A percentile compares a stretch with the other conserved stretches of the same genome.
phyloP scores from a whole-genome alignment of 306 rosid genomes.

The Glycine latifolia region DNA sequence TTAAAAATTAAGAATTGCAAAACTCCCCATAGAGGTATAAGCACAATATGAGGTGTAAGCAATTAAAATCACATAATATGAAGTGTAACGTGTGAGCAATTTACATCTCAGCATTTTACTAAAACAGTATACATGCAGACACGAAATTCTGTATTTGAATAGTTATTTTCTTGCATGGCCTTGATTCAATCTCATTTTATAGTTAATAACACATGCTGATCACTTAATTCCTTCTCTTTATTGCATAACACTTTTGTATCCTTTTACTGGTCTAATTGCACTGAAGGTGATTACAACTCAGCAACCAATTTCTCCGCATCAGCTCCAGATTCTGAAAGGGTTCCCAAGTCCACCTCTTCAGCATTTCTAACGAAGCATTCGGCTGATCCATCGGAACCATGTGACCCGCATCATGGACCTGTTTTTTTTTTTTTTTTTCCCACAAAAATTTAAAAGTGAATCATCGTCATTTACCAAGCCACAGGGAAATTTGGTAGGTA shows the following conservation, averaged over 20 bases:
- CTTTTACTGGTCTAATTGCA: conserved; percentile 3
- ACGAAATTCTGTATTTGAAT: neutral
- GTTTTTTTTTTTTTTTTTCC: conserved; percentile 31
- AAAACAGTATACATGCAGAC: conserved; percentile 19
- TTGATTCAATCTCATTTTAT: conserved; percentile 1
- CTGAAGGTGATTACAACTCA: conserved; percentile 57
- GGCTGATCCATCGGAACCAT: conserved; percentile 99
- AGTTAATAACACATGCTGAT: neutral
- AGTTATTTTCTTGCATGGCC: neutral
- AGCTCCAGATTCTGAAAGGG: conserved; percentile 57
- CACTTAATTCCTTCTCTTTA: conserved; percentile 7
- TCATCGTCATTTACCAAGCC: conserved; percentile 32
- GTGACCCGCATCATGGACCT: conserved; percentile 98
- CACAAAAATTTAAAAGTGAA: conserved; percentile 19
- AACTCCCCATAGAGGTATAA: too few relatives aligned
- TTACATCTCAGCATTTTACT: conserved; percentile 2
- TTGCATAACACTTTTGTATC: conserved; percentile 23
- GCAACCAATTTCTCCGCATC: conserved; percentile 59
- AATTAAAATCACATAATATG: neutral
- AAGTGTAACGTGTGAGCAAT: neutral
- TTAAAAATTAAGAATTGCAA: too few relatives aligned
- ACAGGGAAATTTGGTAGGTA: neutral
- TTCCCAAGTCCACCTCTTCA: conserved; percentile 88
- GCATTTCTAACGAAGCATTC: conserved; percentile 90
- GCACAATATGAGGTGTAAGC: neutral